Evolutionary conservation across 1,139 yeast genomes (phyloP), one percentile per base, ranked within the genome.

Genomic region (Kurtzmaniella quercitrusa): DNA sequence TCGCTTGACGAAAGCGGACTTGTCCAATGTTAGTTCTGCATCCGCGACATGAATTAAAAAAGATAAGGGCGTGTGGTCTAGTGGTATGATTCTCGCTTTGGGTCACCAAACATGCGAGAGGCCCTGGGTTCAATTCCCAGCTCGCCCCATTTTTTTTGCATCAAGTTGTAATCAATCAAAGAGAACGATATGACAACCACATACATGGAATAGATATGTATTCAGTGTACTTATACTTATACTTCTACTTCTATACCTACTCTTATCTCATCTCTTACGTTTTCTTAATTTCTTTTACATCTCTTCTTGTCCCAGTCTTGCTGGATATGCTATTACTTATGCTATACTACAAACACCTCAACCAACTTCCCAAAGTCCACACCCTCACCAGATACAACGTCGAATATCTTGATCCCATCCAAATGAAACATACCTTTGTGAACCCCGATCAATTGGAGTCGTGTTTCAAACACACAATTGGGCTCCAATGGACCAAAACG

Each of bases 291-390:
- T 5, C 23, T 5, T 21, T 4, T 21, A 8, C 23, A 5, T 21
- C 23, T 21, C 4, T 21, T 21, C 23, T 21, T 21, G 23, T 21
- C 23, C 14, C 18, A 21, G 33, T 16, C 25, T 33, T 9, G 15
- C 16, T 38, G 27, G 34, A 7, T 31, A 14, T 38, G 23, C 36
- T 25, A 25, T 12, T 18, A 27, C 18, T 17, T 16, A 27, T 27
- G 31, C 45, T 51, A 65, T 17, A 68, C 68, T 14, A 85, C 90
- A 48, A 83, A 77, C 1, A 87, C 85, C 54, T 85, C 91, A 17
- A 86, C 70, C 43, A 85, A 63, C 48, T 79, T 76, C 1, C 90
- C 91, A 56, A 87, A 83, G 50, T 82, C 91, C 50, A 82, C 71
- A 1, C 82, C 79, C 49, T 85, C 93, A 2, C 93, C 90, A 23